A percentile compares a stretch with the other conserved stretches of the same genome.
Evolutionary conservation across 139 green algal genomes (phyloP).

Genomic region (Chlamydomonas eustigma): DNA sequence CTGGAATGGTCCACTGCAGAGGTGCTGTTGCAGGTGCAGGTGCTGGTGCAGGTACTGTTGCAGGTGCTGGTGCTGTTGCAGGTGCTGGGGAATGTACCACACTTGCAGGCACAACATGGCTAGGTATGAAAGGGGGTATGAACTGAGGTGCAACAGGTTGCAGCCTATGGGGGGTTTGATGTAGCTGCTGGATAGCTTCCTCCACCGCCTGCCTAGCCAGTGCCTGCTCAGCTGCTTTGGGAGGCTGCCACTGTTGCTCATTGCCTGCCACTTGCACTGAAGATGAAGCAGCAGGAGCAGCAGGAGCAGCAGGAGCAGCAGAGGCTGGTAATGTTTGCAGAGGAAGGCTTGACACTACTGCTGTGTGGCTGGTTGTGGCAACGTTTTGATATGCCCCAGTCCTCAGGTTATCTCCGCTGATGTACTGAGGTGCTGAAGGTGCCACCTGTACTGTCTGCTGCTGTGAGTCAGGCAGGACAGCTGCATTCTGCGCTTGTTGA

Average conservation of each 20-base stretch:
- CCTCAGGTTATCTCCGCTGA: background rate
- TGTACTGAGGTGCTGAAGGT: background rate
- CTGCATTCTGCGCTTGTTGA: background rate
- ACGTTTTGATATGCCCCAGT: background rate
- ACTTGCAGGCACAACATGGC: background rate
- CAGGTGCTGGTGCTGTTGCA: slow-evolving; percentile 11
- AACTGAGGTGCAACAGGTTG: slow-evolving; percentile 5
- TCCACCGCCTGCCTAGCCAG: background rate
- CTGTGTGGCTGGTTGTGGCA: background rate
- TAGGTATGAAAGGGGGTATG: too few relatives aligned
- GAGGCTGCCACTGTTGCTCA: slow-evolving; percentile 5
- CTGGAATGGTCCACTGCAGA: slow-evolving; percentile 3
- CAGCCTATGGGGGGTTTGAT: slow-evolving; percentile 1
- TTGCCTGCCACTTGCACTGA: slow-evolving; percentile 2
- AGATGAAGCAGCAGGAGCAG: background rate
- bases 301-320: slow-evolving; percentile 2
- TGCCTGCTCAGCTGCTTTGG: background rate
- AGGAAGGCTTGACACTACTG: background rate
- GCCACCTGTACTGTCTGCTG: background rate
- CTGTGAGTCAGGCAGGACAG: background rate
- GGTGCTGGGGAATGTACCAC: background rate
- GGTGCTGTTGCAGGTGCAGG: slow-evolving; percentile 12
- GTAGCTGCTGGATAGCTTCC: background rate
- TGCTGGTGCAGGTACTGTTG: slow-evolving; percentile 1
- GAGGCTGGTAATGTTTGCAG: background rate